Evolutionary conservation across 768 basidiomycete genomes (phyloP).

Genomic region (Sutorius australiensis): DNA sequence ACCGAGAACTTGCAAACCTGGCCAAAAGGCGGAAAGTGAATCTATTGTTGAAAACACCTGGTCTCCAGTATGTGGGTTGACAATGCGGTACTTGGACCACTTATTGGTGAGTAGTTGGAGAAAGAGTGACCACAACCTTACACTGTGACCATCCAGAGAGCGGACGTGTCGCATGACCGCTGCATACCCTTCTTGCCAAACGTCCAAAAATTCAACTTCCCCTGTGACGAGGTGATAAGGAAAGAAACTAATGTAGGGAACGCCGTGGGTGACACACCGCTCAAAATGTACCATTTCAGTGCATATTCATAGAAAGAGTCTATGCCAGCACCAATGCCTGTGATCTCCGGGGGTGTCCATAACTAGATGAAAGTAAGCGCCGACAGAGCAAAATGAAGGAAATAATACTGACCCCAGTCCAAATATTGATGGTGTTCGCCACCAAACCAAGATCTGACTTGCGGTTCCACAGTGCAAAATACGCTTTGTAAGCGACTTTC

Average conservation of each 20-base stretch:
- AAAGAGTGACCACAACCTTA: conserved; percentile 28
- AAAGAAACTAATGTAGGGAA: neutral
- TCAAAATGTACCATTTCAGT: conserved; percentile 86
- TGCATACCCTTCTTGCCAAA: conserved; percentile 81
- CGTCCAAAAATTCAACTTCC: conserved; percentile 75
- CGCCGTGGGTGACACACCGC: conserved; percentile 43
- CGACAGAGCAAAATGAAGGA: neutral
- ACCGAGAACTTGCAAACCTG: conserved; percentile 87
- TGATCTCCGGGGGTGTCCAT: conserved; percentile 75
- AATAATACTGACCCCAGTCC: conserved; percentile 61
- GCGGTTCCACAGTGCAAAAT: conserved; percentile 92
- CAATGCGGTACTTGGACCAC: conserved; percentile 66
- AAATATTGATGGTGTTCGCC: conserved; percentile 84
- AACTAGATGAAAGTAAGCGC: conserved; percentile 31
- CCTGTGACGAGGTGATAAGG: conserved; percentile 37
- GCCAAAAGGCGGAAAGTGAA: conserved; percentile 94
- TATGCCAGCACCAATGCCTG: conserved; percentile 88
- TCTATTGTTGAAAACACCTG: conserved; percentile 79
- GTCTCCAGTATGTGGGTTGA: conserved; percentile 79
- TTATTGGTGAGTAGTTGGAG: conserved; percentile 1
- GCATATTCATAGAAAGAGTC: conserved; percentile 97
- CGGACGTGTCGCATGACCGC: conserved; percentile 84
- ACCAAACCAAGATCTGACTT: conserved; percentile 80
- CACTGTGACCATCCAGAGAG: conserved; percentile 84
- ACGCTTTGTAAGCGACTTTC: conserved; percentile 83